These are phyloP conservation scores for Fusarium sp. DNA, from an alignment of 2,329 filamentous ascomycete species.

Conservation along the genomic window DNA sequence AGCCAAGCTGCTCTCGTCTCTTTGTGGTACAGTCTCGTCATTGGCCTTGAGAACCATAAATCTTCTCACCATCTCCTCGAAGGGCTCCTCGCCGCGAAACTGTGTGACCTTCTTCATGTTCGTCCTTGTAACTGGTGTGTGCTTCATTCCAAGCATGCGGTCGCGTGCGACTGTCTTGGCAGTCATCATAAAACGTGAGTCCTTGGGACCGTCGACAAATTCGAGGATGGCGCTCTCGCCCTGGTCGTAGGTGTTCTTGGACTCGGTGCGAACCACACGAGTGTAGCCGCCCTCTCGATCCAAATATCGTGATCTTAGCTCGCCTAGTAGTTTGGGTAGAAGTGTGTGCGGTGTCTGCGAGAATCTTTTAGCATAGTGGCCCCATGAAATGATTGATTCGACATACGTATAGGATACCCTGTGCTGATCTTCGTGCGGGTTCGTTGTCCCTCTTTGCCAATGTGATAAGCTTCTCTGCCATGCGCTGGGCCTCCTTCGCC, in stretches of 20 bases:
- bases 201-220: slow-evolving; percentile 91
- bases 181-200: slow-evolving; percentile 95
- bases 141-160: slow-evolving; percentile 62
- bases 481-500: slow-evolving; percentile 93
- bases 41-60: slow-evolving; percentile 48
- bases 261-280: slow-evolving; percentile 90
- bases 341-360: slow-evolving; percentile 72
- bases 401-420: slow-evolving; percentile 86
- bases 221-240: slow-evolving; percentile 91
- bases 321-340: slow-evolving; percentile 88
- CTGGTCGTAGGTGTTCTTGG: slow-evolving; percentile 84
- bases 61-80: slow-evolving; percentile 72
- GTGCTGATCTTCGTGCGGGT: slow-evolving; percentile 78
- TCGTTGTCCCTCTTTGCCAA: slow-evolving; percentile 93
- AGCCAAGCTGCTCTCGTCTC: slow-evolving; percentile 30
- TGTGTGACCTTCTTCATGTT: slow-evolving; percentile 91
- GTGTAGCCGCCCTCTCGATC: slow-evolving; percentile 91
- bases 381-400: neutral
- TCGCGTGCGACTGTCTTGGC: slow-evolving; percentile 82
- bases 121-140: slow-evolving; percentile 77
- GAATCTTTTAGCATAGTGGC: slow-evolving; percentile 19
- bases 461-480: slow-evolving; percentile 95
- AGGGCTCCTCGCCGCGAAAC: slow-evolving; percentile 72
- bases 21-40: slow-evolving; percentile 3
- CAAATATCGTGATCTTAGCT: slow-evolving; percentile 82